Evolutionary conservation across 345 rosid species (phyloP).

Genomic region (Erucastrum elatum): DNA sequence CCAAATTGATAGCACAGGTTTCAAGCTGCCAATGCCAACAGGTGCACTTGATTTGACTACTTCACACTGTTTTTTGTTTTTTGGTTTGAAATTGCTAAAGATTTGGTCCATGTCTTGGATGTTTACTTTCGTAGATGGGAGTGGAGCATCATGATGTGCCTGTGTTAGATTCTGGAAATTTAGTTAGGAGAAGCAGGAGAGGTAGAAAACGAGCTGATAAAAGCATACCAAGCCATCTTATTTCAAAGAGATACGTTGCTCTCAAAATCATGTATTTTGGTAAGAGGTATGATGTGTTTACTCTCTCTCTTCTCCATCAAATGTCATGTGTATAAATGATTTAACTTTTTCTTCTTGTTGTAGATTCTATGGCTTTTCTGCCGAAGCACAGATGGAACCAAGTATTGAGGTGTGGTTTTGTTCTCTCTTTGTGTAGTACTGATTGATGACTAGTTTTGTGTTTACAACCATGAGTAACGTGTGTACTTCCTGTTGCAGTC

Average conservation of each 20-base stretch:
- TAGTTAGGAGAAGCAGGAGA: conserved; percentile 34
- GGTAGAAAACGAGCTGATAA: conserved; percentile 26
- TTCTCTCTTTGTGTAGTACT: neutral
- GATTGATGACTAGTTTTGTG: neutral
- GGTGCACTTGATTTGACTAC: conserved; percentile 39
- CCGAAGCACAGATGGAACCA: conserved; percentile 92
- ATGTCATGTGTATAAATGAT: neutral
- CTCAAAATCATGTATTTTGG: conserved; percentile 91
- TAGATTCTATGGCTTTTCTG: conserved; percentile 94
- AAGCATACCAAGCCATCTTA: conserved; percentile 37
- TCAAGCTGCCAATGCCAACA: conserved; percentile 54
- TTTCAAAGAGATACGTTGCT: conserved; percentile 66
- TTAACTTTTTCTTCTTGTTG: neutral
- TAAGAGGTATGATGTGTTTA: conserved; percentile 54
- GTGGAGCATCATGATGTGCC: conserved; percentile 36
- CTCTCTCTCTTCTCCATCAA: neutral
- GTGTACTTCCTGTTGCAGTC: conserved; percentile 52
- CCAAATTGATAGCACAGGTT: conserved; percentile 49
- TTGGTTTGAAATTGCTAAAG: neutral
- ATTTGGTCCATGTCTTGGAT: neutral
- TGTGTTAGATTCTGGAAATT: conserved; percentile 18
- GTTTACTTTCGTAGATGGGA: conserved; percentile 28
- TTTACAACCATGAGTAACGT: neutral
- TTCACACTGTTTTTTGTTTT: neutral
- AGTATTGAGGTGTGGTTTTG: conserved; percentile 65